Conservation (phyloP, 345 rosid species). For the Litchi chinensis region DNA sequence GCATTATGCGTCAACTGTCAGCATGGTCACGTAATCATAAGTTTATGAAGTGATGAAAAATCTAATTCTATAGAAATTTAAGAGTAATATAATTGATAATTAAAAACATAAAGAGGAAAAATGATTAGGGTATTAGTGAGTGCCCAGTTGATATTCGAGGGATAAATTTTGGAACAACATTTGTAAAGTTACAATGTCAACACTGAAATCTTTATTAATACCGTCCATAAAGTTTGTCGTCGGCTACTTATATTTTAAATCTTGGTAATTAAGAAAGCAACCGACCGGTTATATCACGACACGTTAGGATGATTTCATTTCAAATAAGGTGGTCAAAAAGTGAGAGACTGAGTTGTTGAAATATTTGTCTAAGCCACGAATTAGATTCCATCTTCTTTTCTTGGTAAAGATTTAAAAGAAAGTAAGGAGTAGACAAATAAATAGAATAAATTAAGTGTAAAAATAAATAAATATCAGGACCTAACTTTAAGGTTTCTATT, state of each 20-base stretch:
- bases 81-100: too few species aligned
- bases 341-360: constrained; percentile 16
- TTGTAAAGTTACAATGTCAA: background rate
- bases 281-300: constrained; percentile 25
- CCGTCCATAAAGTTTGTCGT: constrained; percentile 43
- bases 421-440: constrained; percentile 8
- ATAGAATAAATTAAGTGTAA: background rate
- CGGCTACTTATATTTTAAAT: constrained; percentile 7
- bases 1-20: constrained; percentile 3
- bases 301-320: background rate
- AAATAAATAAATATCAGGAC: background rate
- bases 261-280: background rate
- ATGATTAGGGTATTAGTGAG: background rate
- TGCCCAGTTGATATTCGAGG: constrained; percentile 24
- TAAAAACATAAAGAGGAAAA: background rate
- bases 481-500: constrained; percentile 11
- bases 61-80: background rate
- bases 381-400: constrained; percentile 35
- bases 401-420: too few species aligned
- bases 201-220: constrained; percentile 8
- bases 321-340: background rate
- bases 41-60: background rate
- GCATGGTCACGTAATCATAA: background rate
- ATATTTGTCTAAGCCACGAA: constrained; percentile 26
- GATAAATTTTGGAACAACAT: background rate